Evolutionary conservation across 1,139 yeast genomes (phyloP), one percentile per base, ranked within the genome.

Genomic region (Yamadazyma atmosphaerica): DNA sequence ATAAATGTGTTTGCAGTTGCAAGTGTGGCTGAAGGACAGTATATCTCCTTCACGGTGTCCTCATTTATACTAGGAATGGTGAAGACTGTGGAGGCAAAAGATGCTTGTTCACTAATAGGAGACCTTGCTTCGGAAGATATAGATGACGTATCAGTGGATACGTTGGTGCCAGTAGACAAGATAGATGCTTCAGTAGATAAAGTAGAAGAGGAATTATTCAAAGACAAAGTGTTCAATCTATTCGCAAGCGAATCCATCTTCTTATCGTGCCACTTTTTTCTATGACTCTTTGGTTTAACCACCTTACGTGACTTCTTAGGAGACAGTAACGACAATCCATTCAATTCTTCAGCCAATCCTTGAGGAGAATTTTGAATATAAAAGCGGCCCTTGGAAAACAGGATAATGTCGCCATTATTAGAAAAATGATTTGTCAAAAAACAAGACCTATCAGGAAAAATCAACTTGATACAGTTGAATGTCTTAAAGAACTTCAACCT

Each of bases 401-500:
- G n/a, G n/a, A n/a, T n/a, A 10, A 23, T 4, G 7, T 23, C 12
- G 11, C n/a, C 12, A 23, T 26, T 11, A 13, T 15, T 21, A 14
- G 10, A 11, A 28, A 16, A 16, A 28, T 28, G 16, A 31, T 6
- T 18, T 4, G 19, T 16, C 10, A 4, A 7, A 11, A 5, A 34
- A 19, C 16, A 28, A 9, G 36, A 34, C 9, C n/a, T n/a, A 14
- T 34, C 36, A 3, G 32, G 27, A 27, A 34, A 34, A 3, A 26
- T 13, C 32, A 34, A n/a, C 17, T 9, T 24, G 11, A 34, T 21
- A 4, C 5, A 6, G 3, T 17, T 9, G 12, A 17, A 12, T 4
- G 22, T 9, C 17, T 31, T 31, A 13, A 18, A 4, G 4, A 19
- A 19, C 19, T 12, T 18, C n/a, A 41, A 21, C n/a, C 21, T 32